Base-by-base conservation (phyloP, 1,139 yeast species). In the Diutina mesorugosa region DNA sequence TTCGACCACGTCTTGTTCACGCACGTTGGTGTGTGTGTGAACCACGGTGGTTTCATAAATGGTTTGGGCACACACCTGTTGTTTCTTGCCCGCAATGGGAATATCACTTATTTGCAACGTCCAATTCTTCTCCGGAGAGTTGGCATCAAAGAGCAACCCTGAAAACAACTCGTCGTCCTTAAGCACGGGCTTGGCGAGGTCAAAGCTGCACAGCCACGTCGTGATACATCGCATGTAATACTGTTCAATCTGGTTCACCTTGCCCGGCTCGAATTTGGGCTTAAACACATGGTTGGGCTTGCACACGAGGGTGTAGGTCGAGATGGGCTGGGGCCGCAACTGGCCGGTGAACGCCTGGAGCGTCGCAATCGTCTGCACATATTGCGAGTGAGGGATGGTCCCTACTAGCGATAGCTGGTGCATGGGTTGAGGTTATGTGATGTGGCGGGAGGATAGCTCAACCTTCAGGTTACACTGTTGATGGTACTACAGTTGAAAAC, bases 31-130 rank as follows among this genome's bases (percentile, higher is more conserved):
- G 60, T 75, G 79, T 45, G 75, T 73, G 60, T 76, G 79, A 1
- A 74, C 76, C 56, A 89, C 70, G 1, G 86, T 81, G 41, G 91
- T 77, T 64, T 86, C 90, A 60, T 84, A 77, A 14, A 88, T 77
- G 16, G 89, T 80, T 66, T 90, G 97, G 9, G 77, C 78, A 50
- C 72, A 69, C 73, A 78, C 60, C 32, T 30, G 45, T 78, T 85
- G 70, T 78, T 79, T 65, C 81, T 80, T 87, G 8, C 97, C 97
- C 4, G 95, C 96, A 45, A 87, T 85, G 0, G 97, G 97, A 16
- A 90, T 85, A 69, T 90, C 97, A 8, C 84, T 74, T 28, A 87
- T 76, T 61, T 83, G 87, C 35, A 90, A 64, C 0, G 85, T 77
- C 95, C 96, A 87, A 47, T 57, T 66, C 69, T 74, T 59, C 63